Conservation (phyloP, 2,329 filamentous ascomycete species). For the Aspergillus ustus region DNA sequence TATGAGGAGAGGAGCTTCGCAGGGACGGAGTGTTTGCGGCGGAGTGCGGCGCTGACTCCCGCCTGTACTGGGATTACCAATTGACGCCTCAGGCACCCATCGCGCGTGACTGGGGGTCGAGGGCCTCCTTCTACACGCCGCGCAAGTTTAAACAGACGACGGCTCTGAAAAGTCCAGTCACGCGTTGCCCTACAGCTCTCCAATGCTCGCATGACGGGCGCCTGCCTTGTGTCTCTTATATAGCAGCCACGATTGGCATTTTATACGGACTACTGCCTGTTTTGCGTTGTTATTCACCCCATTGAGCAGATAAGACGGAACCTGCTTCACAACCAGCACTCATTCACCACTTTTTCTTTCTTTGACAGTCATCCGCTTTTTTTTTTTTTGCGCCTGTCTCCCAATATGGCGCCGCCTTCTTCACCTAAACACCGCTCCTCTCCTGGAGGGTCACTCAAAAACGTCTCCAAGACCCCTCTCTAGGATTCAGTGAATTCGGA, state of each 20-base stretch:
- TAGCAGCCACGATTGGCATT: conserved; percentile 23
- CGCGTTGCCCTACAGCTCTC: not conserved
- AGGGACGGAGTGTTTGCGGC: not conserved
- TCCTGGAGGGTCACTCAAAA: conserved; percentile 33
- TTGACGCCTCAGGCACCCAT: conserved; percentile 8
- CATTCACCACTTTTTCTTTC: not conserved
- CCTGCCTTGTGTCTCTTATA: not conserved
- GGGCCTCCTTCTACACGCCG: conserved; percentile 16
- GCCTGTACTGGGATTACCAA: conserved; percentile 2
- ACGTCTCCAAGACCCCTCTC: conserved; percentile 36
- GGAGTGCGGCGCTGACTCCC: not conserved
- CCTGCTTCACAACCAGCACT: conserved; percentile 1
- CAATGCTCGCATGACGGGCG: conserved; percentile 5
- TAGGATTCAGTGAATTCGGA: conserved; percentile 37
- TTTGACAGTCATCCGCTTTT: not conserved
- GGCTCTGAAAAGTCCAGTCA: conserved; percentile 4
- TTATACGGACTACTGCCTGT: conserved; percentile 3
- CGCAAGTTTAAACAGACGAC: conserved; percentile 7
- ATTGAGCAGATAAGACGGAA: conserved; percentile 21
- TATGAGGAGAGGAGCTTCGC: not conserved
- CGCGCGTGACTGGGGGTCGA: conserved; percentile 14
- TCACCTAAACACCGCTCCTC: conserved; percentile 31
- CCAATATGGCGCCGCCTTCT: conserved; percentile 39
- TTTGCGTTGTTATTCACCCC: conserved; percentile 16
- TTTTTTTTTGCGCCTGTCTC: not conserved